Evolutionary conservation across 2,329 filamentous ascomycete species (phyloP), one percentile per base, ranked within the genome.

Genomic region (Intubia oerlemansii): DNA sequence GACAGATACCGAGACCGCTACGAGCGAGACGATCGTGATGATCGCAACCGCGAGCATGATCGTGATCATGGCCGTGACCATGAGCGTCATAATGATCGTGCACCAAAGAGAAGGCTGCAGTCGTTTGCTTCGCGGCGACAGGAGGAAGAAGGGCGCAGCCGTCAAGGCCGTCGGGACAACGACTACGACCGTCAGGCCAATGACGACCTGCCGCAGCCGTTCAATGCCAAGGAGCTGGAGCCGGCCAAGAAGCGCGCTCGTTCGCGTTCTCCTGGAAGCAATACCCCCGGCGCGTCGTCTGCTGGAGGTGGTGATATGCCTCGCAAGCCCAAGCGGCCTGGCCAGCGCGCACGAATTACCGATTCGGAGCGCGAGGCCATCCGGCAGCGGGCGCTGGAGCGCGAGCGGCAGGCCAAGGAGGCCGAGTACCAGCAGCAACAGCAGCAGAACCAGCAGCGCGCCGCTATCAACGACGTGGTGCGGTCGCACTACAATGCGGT

Each of bases 401-500:
- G 64, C 10, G 63, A 76, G 34, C 61, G 62, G 30, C 32, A 34
- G n/a, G 25, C 30, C 5, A 50, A 50, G 27, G 54, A 55, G 18
- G 46, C 14, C 44, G 44, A 6, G 44, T 45, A 12, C 46, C 36
- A 18, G 25, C 48, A 53, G 30, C 44, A 50, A 23, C 18, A 18
- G 9, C 50, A 51, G 28, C 18, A 18, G 9, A 50, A 51, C 28
- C 50, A 54, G 24, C 50, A 52, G 24, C 52, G 56, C 19, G 54
- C 71, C 28, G 72, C 71, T 24, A 70, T 80, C 24, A 71, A 84
- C 41, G 81, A 95, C 43, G 73, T 91, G 7, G 88, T 95, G 27
- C 69, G 74, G 28, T 74, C 91, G 39, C 85, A 93, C 51, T 98
- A 98, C 61, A 98, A 98, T 51, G 74, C 78, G 21, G 85, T 95